Evolutionary conservation across 352 stramenopile species (phyloP), one percentile per base, ranked within the genome.

Genomic region (Globisporangium canariense): DNA sequence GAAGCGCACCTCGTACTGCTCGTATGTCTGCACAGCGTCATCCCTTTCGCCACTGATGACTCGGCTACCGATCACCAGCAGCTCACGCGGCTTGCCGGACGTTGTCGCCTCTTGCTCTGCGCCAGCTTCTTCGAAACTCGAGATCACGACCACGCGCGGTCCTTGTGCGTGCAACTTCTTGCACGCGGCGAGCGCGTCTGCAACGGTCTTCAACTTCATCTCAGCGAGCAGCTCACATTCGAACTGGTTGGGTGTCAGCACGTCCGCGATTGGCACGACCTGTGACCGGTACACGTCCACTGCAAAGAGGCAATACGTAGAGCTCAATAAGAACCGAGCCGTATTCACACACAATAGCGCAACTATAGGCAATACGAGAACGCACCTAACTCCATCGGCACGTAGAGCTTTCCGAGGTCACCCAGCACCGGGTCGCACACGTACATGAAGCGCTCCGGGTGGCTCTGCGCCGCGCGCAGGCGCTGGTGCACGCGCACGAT

Each of bases 161-260:
- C 87, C 87, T 22, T 88, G 57, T 34, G 68, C 73, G 61, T 96
- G 87, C 34, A 96, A 78, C 66, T 85, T 84, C 59, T 86, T 88
- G 61, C 85, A 92, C n/a, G 83, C 87, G 2, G 32, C 43, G 20
- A 90, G 75, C 16, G 83, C 85, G 34, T 94, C 83, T 8, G 75
- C 60, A n/a, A 93, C 79, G 0, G 76, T 88, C 5, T 67, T 70
- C 30, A 96, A 73, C 63, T 84, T 73, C 71, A 87, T 88, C 52
- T 89, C 73, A 0, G 87, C 85, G 38, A 96, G 74, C 45, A 92
- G 57, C 55, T 96, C 87, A 45, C 85, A 93, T 61, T 96, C 87
- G 46, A 90, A 96, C 60, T 96, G 87, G 68, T 94, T 96, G 8
- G 86, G 86, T 49, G 87, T 94, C 45, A 96, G 70, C 54, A 96